phyloP scores from a whole-genome alignment of 2,329 filamentous ascomycete species.

The Emergomyces pasteurianus region DNA sequence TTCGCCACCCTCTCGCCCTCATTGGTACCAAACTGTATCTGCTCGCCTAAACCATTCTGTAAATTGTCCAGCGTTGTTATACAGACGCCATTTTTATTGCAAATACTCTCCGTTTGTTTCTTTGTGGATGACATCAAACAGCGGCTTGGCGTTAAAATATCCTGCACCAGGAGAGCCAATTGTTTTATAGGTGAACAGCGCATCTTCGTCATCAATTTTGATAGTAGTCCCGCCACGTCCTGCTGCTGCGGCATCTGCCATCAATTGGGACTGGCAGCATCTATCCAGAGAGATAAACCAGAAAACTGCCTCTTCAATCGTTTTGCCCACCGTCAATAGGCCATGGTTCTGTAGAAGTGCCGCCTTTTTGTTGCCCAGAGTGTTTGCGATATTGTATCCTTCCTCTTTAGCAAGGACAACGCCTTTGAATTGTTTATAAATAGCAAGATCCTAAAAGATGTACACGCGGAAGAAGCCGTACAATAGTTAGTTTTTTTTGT shows the following conservation, averaged over 20 bases:
- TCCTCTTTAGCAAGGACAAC: constrained; percentile 42
- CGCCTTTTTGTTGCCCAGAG: constrained; percentile 39
- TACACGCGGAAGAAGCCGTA: neutral
- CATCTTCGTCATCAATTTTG: constrained; percentile 57
- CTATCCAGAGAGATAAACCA: constrained; percentile 45
- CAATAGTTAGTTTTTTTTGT: neutral
- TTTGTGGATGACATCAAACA: constrained; percentile 58
- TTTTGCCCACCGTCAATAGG: constrained; percentile 38
- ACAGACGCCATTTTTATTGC: constrained; percentile 19
- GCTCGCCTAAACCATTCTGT: neutral
- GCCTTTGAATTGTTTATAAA: constrained; percentile 43
- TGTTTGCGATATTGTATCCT: constrained; percentile 40
- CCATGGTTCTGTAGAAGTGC: constrained; percentile 45
- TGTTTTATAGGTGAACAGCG: constrained; percentile 53
- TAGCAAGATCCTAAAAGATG: constrained; percentile 35
- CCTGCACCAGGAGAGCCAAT: constrained; percentile 51
- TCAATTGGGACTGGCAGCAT: constrained; percentile 41
- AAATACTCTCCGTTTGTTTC: constrained; percentile 48
- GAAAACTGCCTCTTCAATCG: constrained; percentile 41
- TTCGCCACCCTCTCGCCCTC: neutral
- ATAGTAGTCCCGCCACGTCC: constrained; percentile 53
- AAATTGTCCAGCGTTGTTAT: neutral
- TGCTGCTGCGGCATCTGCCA: constrained; percentile 40
- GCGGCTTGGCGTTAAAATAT: constrained; percentile 59
- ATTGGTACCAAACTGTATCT: neutral